Conservation (phyloP, 1,139 yeast species). For the Yamadazyma triangularis region DNA sequence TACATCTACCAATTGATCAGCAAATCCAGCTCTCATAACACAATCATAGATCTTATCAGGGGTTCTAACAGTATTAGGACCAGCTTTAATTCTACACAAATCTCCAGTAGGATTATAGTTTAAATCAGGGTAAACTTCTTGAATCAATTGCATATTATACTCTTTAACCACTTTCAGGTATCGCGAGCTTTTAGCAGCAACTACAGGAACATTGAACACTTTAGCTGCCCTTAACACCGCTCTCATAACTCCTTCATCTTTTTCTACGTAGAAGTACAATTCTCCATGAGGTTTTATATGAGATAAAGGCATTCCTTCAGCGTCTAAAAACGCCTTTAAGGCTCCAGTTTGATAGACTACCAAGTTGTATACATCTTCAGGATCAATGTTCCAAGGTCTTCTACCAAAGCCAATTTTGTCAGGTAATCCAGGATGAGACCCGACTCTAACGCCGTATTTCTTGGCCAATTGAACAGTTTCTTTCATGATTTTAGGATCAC, state of each 20-base stretch:
- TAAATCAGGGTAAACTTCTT: slow-evolving; percentile 32
- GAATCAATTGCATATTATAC: slow-evolving; percentile 43
- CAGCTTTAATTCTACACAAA: slow-evolving; percentile 19
- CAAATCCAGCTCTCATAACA: slow-evolving; percentile 19
- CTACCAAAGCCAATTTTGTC: slow-evolving; percentile 35
- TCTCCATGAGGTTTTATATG: slow-evolving; percentile 37
- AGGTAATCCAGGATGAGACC: slow-evolving; percentile 37
- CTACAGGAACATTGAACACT: slow-evolving; percentile 53
- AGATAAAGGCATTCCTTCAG: slow-evolving; percentile 27
- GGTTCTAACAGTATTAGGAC: slow-evolving; percentile 18
- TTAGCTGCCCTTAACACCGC: slow-evolving; percentile 34
- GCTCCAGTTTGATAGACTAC: slow-evolving; percentile 37
- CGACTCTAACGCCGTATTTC: slow-evolving; percentile 25
- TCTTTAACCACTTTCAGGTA: slow-evolving; percentile 69
- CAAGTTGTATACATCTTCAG: slow-evolving; percentile 30
- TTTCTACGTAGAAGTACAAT: slow-evolving; percentile 29
- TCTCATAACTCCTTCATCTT: slow-evolving; percentile 27
- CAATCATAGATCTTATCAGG: slow-evolving; percentile 25
- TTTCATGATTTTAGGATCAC: slow-evolving; percentile 29
- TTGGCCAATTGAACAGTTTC: slow-evolving; percentile 29
- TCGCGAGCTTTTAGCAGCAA: slow-evolving; percentile 70
- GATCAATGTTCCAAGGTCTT: slow-evolving; percentile 25
- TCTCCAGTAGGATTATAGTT: slow-evolving; percentile 27
- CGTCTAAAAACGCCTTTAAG: slow-evolving; percentile 28
- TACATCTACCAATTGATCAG: slow-evolving; percentile 14